Base-by-base conservation (phyloP, 371 early-diverging fungal species). In the Lichtheimia ramosa region DNA sequence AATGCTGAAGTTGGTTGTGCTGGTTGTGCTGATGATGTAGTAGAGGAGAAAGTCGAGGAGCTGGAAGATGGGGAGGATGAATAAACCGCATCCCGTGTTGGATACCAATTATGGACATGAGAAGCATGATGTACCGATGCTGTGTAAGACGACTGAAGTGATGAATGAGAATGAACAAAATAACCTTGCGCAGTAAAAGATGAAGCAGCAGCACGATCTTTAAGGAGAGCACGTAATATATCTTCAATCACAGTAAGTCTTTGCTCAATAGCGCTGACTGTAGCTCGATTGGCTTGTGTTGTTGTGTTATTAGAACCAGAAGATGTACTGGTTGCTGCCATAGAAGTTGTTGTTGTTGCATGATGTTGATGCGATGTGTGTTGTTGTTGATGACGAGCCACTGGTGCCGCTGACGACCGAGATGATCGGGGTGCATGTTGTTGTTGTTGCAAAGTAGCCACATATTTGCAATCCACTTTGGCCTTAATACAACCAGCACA, bases 161-260 rank as follows among this genome's bases (percentile, higher is more conserved):
- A 34, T 34, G 34, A 10, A 34, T 34, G 34, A 34, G 34, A 34
- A 34, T 34, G 34, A 8, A 10, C 10, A 34, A 34, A 34, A 10
- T 34, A 34, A 5, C 39, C 21, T 18, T 54, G 39, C 2, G 27
- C 18, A 18, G 27, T 28, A 7, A n/a, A n/a, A 15, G 42, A 39
- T 39, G 54, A 13, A 13, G 54, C 8, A 8, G 21, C 24, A 49
- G 28, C 54, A 54, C 34, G 54, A 54, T 54, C 56, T 62, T 58
- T 66, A 24, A 76, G 23, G 27, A 78, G 56, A 3, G 73, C 58
- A 27, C 68, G 65, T 34, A 78, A 56, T 12, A 75, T 70, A 40
- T 70, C 69, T 52, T 78, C 78, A 54, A 78, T 78, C 18, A 68
- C 68, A 18, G 60, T 58, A 13, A 78, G 56, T n/a, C 78, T 65